Conservation (phyloP, 2,329 filamentous ascomycete genomes). For the Orbilia brochopaga region DNA sequence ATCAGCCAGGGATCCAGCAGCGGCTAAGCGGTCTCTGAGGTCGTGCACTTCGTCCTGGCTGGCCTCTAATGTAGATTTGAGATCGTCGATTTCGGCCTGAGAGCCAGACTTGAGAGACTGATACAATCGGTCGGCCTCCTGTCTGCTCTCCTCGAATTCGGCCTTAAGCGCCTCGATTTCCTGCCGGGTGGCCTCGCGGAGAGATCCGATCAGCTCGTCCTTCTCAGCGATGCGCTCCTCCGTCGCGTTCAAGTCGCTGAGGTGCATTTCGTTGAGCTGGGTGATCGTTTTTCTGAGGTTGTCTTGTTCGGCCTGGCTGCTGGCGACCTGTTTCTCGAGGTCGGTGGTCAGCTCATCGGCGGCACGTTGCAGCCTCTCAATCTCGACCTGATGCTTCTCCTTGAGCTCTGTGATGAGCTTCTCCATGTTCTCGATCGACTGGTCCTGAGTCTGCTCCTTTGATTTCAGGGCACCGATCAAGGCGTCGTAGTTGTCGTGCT, state of each 20-base stretch:
- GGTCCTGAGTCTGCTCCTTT: slow-evolving; percentile 37
- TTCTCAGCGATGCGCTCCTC: slow-evolving; percentile 24
- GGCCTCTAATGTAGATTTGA: slow-evolving; percentile 24
- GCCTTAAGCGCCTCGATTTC: slow-evolving; percentile 38
- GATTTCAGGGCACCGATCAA: slow-evolving; percentile 24
- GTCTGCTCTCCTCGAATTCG: slow-evolving; percentile 35
- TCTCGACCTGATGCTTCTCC: slow-evolving; percentile 42
- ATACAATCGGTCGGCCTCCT: slow-evolving; percentile 29
- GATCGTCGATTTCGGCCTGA: slow-evolving; percentile 18
- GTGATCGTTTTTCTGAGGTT: slow-evolving; percentile 33
- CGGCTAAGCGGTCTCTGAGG: slow-evolving; percentile 28
- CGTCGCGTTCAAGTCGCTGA: slow-evolving; percentile 14
- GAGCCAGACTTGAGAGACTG: slow-evolving; percentile 19
- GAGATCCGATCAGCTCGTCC: slow-evolving; percentile 36
- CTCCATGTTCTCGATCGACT: slow-evolving; percentile 31
- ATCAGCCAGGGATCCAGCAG: slow-evolving; percentile 26
- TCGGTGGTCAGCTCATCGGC: slow-evolving; percentile 33
- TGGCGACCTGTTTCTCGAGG: slow-evolving; percentile 30
- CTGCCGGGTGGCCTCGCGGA: slow-evolving; percentile 32
- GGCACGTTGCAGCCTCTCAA: slow-evolving; percentile 33
- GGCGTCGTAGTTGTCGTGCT: slow-evolving; percentile 38
- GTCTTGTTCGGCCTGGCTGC: slow-evolving; percentile 30
- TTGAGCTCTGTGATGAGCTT: slow-evolving; percentile 32
- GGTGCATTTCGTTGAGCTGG: slow-evolving; percentile 34
- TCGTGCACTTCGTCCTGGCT: slow-evolving; percentile 18